Evolutionary conservation across 257 asterid genomes (phyloP).

Genomic region (Ilex aquifolium): DNA sequence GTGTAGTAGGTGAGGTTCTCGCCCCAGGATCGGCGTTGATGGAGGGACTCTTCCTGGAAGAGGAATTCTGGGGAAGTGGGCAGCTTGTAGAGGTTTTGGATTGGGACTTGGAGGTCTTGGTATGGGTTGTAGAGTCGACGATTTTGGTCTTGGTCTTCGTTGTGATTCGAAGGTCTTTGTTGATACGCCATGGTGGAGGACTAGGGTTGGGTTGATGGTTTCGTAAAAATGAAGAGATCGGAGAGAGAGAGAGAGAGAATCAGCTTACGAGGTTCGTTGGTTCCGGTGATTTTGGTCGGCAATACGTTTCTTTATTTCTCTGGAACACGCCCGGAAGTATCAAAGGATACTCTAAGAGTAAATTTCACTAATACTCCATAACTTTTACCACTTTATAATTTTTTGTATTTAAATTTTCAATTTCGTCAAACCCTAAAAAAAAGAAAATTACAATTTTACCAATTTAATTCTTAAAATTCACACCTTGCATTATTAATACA

Average conservation of each 20-base stretch:
- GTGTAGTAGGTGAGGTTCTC: slow-evolving; percentile 88
- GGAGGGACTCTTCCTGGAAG: slow-evolving; percentile 66
- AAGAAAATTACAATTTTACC: no score
- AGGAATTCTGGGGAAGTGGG: slow-evolving; percentile 86
- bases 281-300: no score
- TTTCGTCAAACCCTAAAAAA: no score
- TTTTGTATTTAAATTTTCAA: no score
- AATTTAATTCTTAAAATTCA: no score
- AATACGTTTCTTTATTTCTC: no score
- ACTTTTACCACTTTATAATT: no score
- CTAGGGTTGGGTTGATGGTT: slow-evolving; percentile 14
- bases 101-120: slow-evolving; percentile 63
- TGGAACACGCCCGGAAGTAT: no score
- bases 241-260: background rate
- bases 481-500: no score
- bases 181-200: slow-evolving; percentile 60
- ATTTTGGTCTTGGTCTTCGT: slow-evolving; percentile 28
- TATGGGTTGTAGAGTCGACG: slow-evolving; percentile 90
- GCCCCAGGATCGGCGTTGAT: slow-evolving; percentile 93
- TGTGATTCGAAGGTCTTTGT: slow-evolving; percentile 44
- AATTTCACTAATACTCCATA: no score
- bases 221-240: background rate
- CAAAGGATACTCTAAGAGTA: no score
- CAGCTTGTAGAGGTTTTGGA: slow-evolving; percentile 53
- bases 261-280: no score